Base-by-base conservation (phyloP, 1,284 basidiomycete species). In the Sanguinoderma infundibulare region DNA sequence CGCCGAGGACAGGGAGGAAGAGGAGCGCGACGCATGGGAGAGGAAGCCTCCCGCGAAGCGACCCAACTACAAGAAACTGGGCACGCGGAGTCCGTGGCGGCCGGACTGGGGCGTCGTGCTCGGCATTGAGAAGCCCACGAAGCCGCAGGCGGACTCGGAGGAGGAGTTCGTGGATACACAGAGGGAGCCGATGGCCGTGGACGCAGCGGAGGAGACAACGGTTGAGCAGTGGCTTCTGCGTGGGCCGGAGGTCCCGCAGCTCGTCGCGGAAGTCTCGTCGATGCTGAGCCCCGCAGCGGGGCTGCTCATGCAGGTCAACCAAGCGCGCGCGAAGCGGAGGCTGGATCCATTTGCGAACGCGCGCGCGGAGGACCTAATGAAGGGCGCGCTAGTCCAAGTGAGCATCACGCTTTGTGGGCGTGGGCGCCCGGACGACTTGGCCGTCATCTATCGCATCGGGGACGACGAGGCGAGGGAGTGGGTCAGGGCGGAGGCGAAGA, bases 31-130 rank as follows among this genome's bases (percentile, higher is more conserved):
- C 22, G 77, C 78, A n/a, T 97, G 94, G 94, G 82, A 85, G 36
- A 77, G 88, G 55, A 94, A 89, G 59, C 95, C 96, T 6, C 89
- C 91, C 9, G 94, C 92, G 1, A 98, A 97, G 76, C 81, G 93
- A 54, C 79, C 85, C 2, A 92, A 91, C 68, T 96, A 83, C 68
- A 79, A 78, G 15, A 87, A 86, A 62, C 69, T 95, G 42, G 88
- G 86, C 3, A 88, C 84, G 1, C 73, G 79, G 51, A 87, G 85
- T 70, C 91, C 94, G 0, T 97, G 91, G 89, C 78, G 75, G 51
- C 82, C 91, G 0, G 88, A 94, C 67, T 95, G 94, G 92, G 77
- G 76, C 3, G 78, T 79, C 30, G 77, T 92, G 7, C 78, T 94
- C 20, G 84, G 89, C 6, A 66, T 89, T 53, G 68, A 74, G 64